Conservation (phyloP, 352 stramenopile species). For the Pythium brassicae region DNA sequence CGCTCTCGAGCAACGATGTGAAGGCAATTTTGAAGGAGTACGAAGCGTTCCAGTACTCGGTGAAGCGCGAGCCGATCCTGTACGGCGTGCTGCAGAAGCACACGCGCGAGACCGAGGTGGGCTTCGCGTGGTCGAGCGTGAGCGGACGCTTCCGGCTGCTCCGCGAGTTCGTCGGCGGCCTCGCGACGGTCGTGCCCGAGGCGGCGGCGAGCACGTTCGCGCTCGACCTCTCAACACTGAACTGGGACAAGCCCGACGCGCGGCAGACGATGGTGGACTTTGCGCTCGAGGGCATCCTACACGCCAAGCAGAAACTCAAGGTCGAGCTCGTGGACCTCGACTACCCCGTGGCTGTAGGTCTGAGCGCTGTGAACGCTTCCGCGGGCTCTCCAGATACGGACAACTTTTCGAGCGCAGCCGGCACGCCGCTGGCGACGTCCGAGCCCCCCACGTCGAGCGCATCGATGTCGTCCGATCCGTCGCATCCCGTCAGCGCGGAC, state of each 20-base stretch:
- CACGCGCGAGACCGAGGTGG: slow-evolving; percentile 46
- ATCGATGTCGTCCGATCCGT: too few species aligned
- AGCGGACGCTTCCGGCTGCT: slow-evolving; percentile 41
- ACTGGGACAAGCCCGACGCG: slow-evolving; percentile 68
- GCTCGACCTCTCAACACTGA: slow-evolving; percentile 35
- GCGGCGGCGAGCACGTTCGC: slow-evolving; percentile 25
- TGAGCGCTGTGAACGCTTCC: background rate
- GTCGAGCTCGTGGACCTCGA: slow-evolving; percentile 58
- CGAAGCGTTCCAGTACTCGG: slow-evolving; percentile 37
- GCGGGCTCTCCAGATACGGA: background rate
- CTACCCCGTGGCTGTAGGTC: slow-evolving; percentile 8
- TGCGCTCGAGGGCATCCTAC: slow-evolving; percentile 57
- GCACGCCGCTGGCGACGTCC: too few species aligned
- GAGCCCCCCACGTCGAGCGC: too few species aligned
- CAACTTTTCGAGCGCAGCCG: background rate
- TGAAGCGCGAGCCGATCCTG: slow-evolving; percentile 47
- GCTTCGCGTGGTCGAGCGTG: slow-evolving; percentile 60
- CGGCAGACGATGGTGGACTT: slow-evolving; percentile 58
- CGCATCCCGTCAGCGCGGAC: too few species aligned
- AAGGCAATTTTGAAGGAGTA: slow-evolving; percentile 42
- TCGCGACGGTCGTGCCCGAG: slow-evolving; percentile 42
- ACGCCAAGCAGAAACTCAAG: slow-evolving; percentile 61
- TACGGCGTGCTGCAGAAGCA: slow-evolving; percentile 52
- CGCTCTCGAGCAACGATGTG: slow-evolving; percentile 37
- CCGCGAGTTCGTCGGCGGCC: slow-evolving; percentile 52